These are phyloP conservation scores for Cornus florida DNA, from an alignment of 148 eudicot genomes.

Conservation along the genomic window DNA sequence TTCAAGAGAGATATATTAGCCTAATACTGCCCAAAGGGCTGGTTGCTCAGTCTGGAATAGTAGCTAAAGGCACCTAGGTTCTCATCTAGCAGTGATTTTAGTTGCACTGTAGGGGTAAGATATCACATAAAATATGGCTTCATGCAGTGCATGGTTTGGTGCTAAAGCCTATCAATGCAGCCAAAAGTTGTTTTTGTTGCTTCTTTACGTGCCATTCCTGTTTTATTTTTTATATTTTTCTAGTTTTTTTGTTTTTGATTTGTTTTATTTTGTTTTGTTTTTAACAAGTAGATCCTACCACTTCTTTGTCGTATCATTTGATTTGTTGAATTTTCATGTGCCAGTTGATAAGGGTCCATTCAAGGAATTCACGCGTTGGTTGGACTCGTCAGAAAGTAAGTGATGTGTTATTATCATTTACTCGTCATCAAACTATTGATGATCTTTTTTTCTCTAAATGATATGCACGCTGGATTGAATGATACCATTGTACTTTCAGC, in stretches of 20 bases:
- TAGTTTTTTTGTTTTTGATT: not conserved
- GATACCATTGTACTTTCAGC: not conserved
- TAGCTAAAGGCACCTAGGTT: not conserved
- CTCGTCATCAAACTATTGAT: not conserved
- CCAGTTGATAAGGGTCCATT: conserved; percentile 74
- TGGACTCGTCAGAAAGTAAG: conserved; percentile 95
- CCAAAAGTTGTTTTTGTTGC: not conserved
- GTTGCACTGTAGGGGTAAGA: not conserved
- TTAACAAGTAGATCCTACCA: not conserved
- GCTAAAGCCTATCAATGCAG: not conserved
- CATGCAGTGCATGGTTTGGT: not conserved
- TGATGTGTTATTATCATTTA: conserved; percentile 6
- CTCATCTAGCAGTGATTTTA: not conserved
- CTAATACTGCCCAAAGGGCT: not conserved
- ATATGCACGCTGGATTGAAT: not conserved
- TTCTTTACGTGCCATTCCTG: not conserved
- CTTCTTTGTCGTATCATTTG: not conserved
- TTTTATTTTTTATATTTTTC: not conserved
- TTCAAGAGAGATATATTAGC: not conserved
- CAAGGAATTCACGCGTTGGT: conserved; percentile 66
- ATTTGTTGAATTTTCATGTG: conserved; percentile 10
- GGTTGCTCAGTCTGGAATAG: not conserved
- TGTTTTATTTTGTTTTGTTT: not conserved
- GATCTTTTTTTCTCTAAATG: not conserved
- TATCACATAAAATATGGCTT: not conserved